Percentiles rank a stretch among this genome's conserved stretches.
Evolutionary conservation across 345 rosid genomes (phyloP).

Genomic region (Zanthoxylum bungeanum): DNA sequence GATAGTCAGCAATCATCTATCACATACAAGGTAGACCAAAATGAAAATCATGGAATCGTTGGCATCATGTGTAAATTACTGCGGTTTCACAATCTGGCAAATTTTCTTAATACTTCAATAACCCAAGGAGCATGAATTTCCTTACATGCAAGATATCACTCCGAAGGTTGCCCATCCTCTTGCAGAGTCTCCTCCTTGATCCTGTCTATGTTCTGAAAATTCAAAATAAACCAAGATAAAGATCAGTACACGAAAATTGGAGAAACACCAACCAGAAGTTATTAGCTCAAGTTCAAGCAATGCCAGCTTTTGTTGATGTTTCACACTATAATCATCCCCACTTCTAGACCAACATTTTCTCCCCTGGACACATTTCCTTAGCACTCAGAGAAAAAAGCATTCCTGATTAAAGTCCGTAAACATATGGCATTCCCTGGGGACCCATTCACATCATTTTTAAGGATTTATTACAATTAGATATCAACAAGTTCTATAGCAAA

Average conservation of each 20-base stretch:
- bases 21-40: not conserved
- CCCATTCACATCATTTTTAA: not conserved
- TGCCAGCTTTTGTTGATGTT: not conserved
- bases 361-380: not conserved
- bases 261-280: slow-evolving; percentile 9
- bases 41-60: not conserved
- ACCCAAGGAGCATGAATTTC: not conserved
- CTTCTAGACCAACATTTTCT: not conserved
- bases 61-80: not conserved
- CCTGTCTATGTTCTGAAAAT: slow-evolving; percentile 63
- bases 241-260: slow-evolving; percentile 3
- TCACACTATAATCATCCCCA: not conserved
- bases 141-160: slow-evolving; percentile 87
- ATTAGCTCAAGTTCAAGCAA: slow-evolving; percentile 7
- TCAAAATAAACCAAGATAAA: slow-evolving; percentile 11
- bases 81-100: not conserved
- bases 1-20: not conserved
- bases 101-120: not conserved
- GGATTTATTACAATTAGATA: slow-evolving; percentile 3
- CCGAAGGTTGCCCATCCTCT: slow-evolving; percentile 94
- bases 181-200: slow-evolving; percentile 48
- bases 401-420: not conserved
- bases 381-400: not conserved
- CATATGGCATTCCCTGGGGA: not conserved
- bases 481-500: not conserved